phyloP scores from a whole-genome alignment of 192 early-diverging fungal genomes.

The Physocladia obscura region DNA sequence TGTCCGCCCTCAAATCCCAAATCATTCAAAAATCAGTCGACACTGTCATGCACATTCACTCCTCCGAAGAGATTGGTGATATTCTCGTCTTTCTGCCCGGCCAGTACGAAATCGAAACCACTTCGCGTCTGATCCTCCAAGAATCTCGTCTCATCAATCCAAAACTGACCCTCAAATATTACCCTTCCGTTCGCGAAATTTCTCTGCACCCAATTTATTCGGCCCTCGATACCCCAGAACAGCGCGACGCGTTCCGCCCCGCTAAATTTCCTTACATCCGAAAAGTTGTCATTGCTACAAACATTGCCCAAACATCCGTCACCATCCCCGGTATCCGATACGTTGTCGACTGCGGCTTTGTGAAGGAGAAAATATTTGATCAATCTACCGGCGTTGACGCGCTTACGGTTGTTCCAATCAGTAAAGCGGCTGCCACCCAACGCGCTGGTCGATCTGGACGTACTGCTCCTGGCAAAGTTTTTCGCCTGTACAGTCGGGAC shows the following conservation, averaged over 20 bases:
- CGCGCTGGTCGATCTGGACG: constrained; percentile 60
- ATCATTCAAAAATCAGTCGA: constrained; percentile 50
- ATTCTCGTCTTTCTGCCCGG: constrained; percentile 63
- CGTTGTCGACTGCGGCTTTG: constrained; percentile 66
- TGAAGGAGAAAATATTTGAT: constrained; percentile 63
- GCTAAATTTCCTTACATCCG: constrained; percentile 42
- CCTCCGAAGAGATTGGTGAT: constrained; percentile 42
- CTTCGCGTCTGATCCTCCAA: constrained; percentile 56
- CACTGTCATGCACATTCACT: constrained; percentile 60
- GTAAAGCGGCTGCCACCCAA: constrained; percentile 62
- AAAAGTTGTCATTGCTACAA: constrained; percentile 60
- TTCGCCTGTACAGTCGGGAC: constrained; percentile 57
- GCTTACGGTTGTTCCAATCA: constrained; percentile 54
- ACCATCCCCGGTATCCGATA: constrained; percentile 63
- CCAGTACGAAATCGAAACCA: constrained; percentile 59
- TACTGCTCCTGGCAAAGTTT: constrained; percentile 57
- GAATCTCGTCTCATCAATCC: constrained; percentile 33
- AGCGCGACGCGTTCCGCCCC: constrained; percentile 49
- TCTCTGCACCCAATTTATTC: constrained; percentile 68
- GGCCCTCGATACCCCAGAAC: constrained; percentile 72
- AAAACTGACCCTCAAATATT: not conserved
- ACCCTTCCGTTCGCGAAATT: constrained; percentile 39
- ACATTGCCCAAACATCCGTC: constrained; percentile 63
- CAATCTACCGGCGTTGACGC: constrained; percentile 52
- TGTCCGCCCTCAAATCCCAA: constrained; percentile 38